phyloP scores from a whole-genome alignment of 73 alveolate genomes.

The Tetrahymena thermophila region DNA sequence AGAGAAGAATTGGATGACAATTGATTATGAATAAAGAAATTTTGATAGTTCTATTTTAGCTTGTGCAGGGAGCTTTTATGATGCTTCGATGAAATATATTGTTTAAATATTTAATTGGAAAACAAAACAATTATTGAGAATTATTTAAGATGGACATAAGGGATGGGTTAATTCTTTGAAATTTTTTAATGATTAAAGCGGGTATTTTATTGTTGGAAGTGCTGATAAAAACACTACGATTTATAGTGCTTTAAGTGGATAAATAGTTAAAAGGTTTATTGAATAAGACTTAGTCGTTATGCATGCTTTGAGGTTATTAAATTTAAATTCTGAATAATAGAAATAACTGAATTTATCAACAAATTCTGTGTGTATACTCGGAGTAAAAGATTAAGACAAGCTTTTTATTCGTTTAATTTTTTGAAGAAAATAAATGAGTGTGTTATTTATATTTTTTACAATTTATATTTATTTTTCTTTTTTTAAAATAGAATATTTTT shows the following conservation, averaged over 20 bases:
- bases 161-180: not conserved
- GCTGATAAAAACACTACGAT: not conserved
- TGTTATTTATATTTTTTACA: not conserved
- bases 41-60: not conserved
- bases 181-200: not conserved
- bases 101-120: not conserved
- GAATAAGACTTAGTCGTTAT: not conserved
- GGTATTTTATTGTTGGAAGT: not conserved
- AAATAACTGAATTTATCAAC: not conserved
- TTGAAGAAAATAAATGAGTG: not conserved
- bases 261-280: not conserved
- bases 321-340: not conserved
- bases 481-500: not conserved
- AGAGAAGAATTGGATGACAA: not conserved
- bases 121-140: not conserved
- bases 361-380: not conserved
- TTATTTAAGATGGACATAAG: not conserved
- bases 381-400: not conserved
- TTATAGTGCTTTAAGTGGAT: not conserved
- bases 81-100: not conserved
- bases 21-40: not conserved
- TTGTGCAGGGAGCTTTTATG: not conserved
- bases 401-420: not conserved
- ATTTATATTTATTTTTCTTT: not conserved
- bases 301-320: not conserved